phyloP scores from a whole-genome alignment of 768 basidiomycete genomes.

The Rhodocollybia butyracea region DNA sequence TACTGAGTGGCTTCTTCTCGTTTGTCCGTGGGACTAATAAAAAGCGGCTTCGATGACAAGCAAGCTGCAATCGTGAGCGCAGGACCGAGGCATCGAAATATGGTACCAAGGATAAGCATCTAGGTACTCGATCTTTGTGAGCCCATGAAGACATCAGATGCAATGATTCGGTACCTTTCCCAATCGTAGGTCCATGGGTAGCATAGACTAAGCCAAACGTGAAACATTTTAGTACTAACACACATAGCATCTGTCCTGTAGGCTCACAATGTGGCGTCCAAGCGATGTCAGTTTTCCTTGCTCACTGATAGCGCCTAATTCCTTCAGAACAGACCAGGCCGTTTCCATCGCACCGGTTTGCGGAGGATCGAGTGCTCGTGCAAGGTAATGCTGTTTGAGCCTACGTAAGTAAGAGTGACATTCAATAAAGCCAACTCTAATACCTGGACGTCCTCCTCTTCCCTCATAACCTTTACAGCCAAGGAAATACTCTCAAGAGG shows the following conservation, averaged over 20 bases:
- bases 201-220: constrained; percentile 49
- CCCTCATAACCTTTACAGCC: constrained; percentile 76
- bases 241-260: constrained; percentile 7
- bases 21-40: constrained; percentile 77
- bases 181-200: constrained; percentile 86
- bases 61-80: constrained; percentile 79
- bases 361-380: constrained; percentile 83
- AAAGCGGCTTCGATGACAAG: constrained; percentile 86
- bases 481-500: constrained; percentile 82
- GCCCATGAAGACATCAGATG: too few relatives aligned
- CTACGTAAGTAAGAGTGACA: too few relatives aligned
- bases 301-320: constrained; percentile 73
- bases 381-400: constrained; percentile 57
- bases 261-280: constrained; percentile 70
- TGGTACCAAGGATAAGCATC: constrained; percentile 85
- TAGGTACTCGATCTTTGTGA: constrained; percentile 22
- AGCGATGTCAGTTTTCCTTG: constrained; percentile 72
- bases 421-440: too few relatives aligned
- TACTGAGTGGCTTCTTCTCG: constrained; percentile 77
- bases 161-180: constrained; percentile 56
- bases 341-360: constrained; percentile 68
- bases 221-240: neutral
- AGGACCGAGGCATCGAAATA: constrained; percentile 82
- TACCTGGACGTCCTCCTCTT: constrained; percentile 77
- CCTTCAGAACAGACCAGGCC: constrained; percentile 69